phyloP scores from a whole-genome alignment of 768 basidiomycete species.

The Termitomyces sp. region DNA sequence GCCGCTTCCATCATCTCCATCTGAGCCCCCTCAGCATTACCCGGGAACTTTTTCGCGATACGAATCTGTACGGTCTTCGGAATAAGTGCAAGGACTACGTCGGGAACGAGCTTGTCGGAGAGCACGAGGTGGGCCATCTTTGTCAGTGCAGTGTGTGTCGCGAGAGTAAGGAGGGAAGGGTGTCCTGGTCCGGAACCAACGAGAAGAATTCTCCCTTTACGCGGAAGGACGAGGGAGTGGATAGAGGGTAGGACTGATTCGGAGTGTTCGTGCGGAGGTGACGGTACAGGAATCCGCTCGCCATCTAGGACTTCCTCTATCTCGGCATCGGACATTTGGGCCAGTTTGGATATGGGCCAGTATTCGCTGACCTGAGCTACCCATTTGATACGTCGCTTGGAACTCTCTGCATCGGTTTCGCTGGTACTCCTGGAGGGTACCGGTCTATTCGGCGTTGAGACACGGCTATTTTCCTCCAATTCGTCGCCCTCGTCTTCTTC shows the following conservation, averaged over 20 bases:
- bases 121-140: conserved; percentile 82
- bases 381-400: conserved; percentile 81
- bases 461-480: conserved; percentile 47
- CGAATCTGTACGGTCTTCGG: conserved; percentile 68
- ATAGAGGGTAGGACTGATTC: conserved; percentile 17
- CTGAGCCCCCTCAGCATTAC: conserved; percentile 94
- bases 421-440: conserved; percentile 45
- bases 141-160: conserved; percentile 79
- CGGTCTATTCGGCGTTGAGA: conserved; percentile 65
- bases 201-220: conserved; percentile 75
- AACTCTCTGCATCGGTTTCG: conserved; percentile 40
- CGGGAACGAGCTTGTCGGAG: conserved; percentile 94
- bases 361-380: conserved; percentile 96
- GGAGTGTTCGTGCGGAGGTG: conserved; percentile 9
- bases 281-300: conserved; percentile 15
- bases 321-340: conserved; percentile 60
- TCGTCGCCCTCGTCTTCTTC: conserved; percentile 36
- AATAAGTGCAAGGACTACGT: conserved; percentile 81
- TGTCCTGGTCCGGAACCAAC: conserved; percentile 96
- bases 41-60: conserved; percentile 96
- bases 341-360: conserved; percentile 81
- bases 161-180: conserved; percentile 85
- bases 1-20: conserved; percentile 93
- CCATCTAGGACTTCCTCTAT: conserved; percentile 63
- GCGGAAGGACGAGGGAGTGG: conserved; percentile 31